Conservation (phyloP, 352 stramenopile genomes). For the Pythium grandisporangium region DNA sequence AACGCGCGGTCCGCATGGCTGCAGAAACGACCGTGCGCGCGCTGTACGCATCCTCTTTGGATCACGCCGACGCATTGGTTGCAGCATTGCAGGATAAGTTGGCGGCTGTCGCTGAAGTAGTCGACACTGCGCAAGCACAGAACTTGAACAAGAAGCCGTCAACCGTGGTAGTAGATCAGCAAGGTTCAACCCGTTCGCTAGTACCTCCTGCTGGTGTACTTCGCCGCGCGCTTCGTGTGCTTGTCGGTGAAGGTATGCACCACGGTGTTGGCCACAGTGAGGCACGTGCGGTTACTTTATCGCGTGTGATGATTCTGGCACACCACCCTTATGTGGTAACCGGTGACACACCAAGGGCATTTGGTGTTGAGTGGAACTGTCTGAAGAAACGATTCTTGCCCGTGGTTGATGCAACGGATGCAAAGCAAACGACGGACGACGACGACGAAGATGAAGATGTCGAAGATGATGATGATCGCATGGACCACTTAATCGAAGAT, state of each 20-base stretch:
- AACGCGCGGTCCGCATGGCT: conserved; percentile 38
- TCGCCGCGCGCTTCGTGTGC: conserved; percentile 43
- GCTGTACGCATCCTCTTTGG: conserved; percentile 48
- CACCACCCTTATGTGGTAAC: conserved; percentile 74
- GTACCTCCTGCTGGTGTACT: conserved; percentile 46
- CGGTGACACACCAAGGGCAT: conserved; percentile 33
- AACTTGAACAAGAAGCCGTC: conserved; percentile 10
- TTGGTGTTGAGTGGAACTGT: conserved; percentile 56
- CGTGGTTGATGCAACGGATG: neutral
- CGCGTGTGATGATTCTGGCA: conserved; percentile 35
- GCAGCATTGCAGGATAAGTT: conserved; percentile 55
- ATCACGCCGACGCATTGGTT: conserved; percentile 40
- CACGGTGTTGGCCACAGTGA: conserved; percentile 17
- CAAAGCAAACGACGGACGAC: conserved; percentile 7
- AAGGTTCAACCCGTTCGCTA: conserved; percentile 6
- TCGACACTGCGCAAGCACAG: conserved; percentile 19
- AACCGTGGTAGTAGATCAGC: conserved; percentile 13
- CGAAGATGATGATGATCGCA: conserved; percentile 45
- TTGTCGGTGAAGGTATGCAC: conserved; percentile 32
- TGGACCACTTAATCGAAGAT: conserved; percentile 76
- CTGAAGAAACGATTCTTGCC: conserved; percentile 55
- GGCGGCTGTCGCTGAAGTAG: conserved; percentile 16
- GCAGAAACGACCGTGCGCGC: conserved; percentile 29
- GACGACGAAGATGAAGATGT: conserved; percentile 33
- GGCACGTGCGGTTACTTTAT: conserved; percentile 36